Evolutionary conservation across 176 grass and related monocot species (phyloP).

Genomic region (Hyparrhenia diplandra): DNA sequence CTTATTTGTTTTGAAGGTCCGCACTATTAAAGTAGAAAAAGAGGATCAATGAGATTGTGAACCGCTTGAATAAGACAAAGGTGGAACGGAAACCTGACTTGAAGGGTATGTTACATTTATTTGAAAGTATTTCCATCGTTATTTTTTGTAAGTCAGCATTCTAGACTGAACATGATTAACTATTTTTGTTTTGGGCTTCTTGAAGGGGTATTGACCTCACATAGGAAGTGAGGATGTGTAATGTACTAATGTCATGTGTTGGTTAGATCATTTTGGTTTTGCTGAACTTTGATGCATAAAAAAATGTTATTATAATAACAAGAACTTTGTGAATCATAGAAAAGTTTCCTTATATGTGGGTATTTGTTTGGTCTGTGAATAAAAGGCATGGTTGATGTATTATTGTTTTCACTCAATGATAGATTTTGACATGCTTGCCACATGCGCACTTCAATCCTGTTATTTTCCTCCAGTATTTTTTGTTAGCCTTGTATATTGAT

Average conservation of each 20-base stretch:
- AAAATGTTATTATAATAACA: neutral
- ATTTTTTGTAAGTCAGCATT: neutral
- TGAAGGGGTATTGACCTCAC: neutral
- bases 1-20: conserved; percentile 44
- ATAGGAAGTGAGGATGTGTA: conserved; percentile 17
- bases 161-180: neutral
- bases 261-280: conserved; percentile 8
- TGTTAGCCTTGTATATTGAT: conserved; percentile 4
- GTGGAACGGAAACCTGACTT: conserved; percentile 85
- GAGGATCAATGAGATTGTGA: conserved; percentile 87
- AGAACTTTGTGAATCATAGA: neutral
- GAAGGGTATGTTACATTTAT: conserved; percentile 58
- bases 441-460: neutral
- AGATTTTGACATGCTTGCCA: neutral
- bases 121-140: neutral
- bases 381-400: neutral
- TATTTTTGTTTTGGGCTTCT: neutral
- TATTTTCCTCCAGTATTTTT: conserved; percentile 11
- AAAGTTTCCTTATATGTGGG: neutral
- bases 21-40: conserved; percentile 86
- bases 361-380: neutral
- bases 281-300: neutral
- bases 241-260: no score
- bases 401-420: neutral
- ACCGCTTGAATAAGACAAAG: conserved; percentile 97